Evolutionary conservation across 2,329 filamentous ascomycete genomes (phyloP), one percentile per base, ranked within the genome.

Genomic region (Verticillium zaregamsianum): DNA sequence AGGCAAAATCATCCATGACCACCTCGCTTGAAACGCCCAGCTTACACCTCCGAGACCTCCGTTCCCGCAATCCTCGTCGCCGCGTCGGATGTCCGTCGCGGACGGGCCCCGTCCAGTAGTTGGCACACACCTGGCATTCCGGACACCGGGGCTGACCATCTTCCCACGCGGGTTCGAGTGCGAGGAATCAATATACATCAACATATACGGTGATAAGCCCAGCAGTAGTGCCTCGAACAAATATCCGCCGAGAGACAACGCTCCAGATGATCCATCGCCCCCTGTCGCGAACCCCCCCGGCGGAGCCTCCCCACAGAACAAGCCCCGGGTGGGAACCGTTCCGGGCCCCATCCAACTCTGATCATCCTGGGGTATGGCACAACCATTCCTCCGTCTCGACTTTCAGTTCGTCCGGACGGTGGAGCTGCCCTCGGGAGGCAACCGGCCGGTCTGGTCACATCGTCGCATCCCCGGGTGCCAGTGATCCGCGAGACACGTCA

Each of bases 331-430:
- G 40, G n/a, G 17, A 49, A 25, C n/a, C 17, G n/a, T 49, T 49
- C 40, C 40, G 40, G 40, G 15, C 40, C n/a, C 23, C n/a, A 23
- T 12, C 40, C 40, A 49, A 49, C 40, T 23, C 40, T 49, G 28
- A 28, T 25, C 12, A 11, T 25, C 40, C n/a, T 49, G 40, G 40
- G 31, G 57, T 20, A 45, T 58, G 57, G 57, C 23, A 37, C 31
- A 58, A 58, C 57, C 37, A 58, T 58, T 58, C 23, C 57, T 40
- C 57, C 57, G 57, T 32, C 37, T 14, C 37, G 20, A 56, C 55
- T 17, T 56, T 23, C 9, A 56, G 55, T 56, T 56, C 55, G 17
- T 35, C 55, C 55, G 55, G 40, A 5, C 23, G 9, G 40, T 49
- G 40, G 40, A 49, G n/a, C 40, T 3, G 3, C 12, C 40, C 40